These are phyloP conservation scores for Grosmannia penicillata DNA, from an alignment of 2,329 filamentous ascomycete genomes.

Conservation along the genomic window DNA sequence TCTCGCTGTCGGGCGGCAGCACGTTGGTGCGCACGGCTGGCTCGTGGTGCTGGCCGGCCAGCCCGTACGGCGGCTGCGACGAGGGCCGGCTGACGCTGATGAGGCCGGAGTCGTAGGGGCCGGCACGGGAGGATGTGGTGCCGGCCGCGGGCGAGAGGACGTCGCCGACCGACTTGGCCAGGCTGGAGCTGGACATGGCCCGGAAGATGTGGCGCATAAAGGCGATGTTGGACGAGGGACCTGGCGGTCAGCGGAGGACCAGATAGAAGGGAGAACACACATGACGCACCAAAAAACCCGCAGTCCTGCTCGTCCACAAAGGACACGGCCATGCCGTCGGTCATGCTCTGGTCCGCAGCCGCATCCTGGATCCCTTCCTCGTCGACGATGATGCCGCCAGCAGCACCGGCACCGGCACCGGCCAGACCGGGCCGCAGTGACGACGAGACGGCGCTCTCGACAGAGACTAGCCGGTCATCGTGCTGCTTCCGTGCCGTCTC, in stretches of 20 bases:
- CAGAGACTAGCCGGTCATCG: background rate
- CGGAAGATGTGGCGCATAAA: conserved; percentile 12
- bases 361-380: background rate
- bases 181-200: conserved; percentile 8
- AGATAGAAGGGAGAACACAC: conserved; percentile 7
- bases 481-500: background rate
- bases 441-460: background rate
- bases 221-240: conserved; percentile 14
- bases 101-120: background rate
- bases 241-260: background rate
- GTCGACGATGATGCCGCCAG: background rate
- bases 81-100: background rate
- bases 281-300: background rate
- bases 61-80: background rate
- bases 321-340: background rate
- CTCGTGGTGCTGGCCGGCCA: background rate
- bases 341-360: background rate
- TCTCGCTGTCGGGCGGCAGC: conserved; percentile 8
- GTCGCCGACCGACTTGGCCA: background rate
- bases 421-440: background rate
- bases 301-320: background rate
- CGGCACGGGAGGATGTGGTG: background rate
- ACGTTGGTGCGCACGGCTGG: background rate
- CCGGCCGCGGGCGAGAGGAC: background rate
- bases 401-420: background rate